Conservation (phyloP, 2,329 filamentous ascomycete genomes). For the Neofusicoccum sp. region DNA sequence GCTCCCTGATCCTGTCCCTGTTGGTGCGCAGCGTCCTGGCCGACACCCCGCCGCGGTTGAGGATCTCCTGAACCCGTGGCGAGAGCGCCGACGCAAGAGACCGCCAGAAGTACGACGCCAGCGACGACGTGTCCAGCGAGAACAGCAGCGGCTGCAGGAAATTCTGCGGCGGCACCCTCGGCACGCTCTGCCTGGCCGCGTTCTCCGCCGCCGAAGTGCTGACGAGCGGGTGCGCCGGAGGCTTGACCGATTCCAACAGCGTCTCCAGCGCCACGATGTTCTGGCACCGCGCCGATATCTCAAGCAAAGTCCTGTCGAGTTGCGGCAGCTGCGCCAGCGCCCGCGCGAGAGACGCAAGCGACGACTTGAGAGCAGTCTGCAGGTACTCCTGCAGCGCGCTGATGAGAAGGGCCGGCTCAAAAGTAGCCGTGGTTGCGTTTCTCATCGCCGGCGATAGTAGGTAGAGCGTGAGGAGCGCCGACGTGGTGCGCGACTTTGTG, state of each 20-base stretch:
- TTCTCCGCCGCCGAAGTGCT: constrained; percentile 20
- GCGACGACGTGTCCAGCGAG: constrained; percentile 80
- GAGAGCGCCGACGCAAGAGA: constrained; percentile 77
- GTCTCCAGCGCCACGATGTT: constrained; percentile 86
- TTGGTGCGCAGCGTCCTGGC: constrained; percentile 78
- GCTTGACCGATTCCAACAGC: constrained; percentile 66
- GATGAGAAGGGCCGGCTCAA: constrained; percentile 69
- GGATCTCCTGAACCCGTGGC: constrained; percentile 77
- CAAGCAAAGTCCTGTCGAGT: constrained; percentile 76
- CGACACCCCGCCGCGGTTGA: constrained; percentile 77
- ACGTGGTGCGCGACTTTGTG: constrained; percentile 68
- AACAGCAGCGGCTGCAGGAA: constrained; percentile 72
- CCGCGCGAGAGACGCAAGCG: constrained; percentile 69
- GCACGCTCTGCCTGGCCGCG: constrained; percentile 32
- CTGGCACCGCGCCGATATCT: constrained; percentile 81
- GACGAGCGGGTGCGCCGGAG: constrained; percentile 68
- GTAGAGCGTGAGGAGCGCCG: constrained; percentile 74
- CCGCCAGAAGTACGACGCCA: constrained; percentile 92
- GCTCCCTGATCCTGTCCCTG: constrained; percentile 69
- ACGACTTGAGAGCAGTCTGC: constrained; percentile 75
- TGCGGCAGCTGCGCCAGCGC: constrained; percentile 77
- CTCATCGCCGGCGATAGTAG: constrained; percentile 60
- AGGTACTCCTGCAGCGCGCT: constrained; percentile 78
- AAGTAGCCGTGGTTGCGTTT: constrained; percentile 43
- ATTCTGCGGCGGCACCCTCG: constrained; percentile 42